Percentiles rank a stretch among this genome's conserved stretches.
These are phyloP conservation scores for Geotrichum phurueaensis DNA, from an alignment of 1,139 yeast species.

Conservation along the genomic window DNA sequence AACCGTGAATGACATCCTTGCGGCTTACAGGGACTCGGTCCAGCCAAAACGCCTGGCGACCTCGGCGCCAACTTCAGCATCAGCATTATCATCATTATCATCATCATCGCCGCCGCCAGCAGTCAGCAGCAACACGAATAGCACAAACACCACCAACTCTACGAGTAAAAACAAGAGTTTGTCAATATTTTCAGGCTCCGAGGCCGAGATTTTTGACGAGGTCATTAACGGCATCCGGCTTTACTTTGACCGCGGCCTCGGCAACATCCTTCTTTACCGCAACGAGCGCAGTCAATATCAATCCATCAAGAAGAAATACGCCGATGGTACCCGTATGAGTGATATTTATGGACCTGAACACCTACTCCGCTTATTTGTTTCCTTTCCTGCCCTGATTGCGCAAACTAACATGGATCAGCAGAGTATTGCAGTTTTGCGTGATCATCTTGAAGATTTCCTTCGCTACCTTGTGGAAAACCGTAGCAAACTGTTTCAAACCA, in stretches of 20 bases:
- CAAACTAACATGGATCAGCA: slow-evolving; percentile 77
- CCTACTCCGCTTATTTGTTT: slow-evolving; percentile 31
- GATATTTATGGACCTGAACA: slow-evolving; percentile 73
- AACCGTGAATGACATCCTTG: neutral
- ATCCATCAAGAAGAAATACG: slow-evolving; percentile 43
- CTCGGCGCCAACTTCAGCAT: neutral
- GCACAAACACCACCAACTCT: neutral
- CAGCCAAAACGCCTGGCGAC: neutral
- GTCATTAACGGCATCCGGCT: slow-evolving; percentile 59
- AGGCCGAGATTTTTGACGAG: slow-evolving; percentile 57
- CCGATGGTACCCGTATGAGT: slow-evolving; percentile 37
- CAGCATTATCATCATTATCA: neutral
- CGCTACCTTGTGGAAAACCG: slow-evolving; percentile 45
- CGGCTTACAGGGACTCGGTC: neutral
- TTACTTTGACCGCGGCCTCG: slow-evolving; percentile 74
- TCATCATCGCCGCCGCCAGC: neutral
- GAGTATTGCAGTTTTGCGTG: slow-evolving; percentile 53
- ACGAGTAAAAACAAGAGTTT: neutral
- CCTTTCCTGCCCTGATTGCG: slow-evolving; percentile 38
- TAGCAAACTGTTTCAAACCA: slow-evolving; percentile 43
- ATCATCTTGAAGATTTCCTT: slow-evolving; percentile 50
- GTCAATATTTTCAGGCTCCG: slow-evolving; percentile 27
- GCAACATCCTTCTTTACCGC: slow-evolving; percentile 69
- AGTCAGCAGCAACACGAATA: neutral
- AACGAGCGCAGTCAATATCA: slow-evolving; percentile 80